phyloP scores from a whole-genome alignment of 176 grass and related monocot species.

The Carex cristatella region DNA sequence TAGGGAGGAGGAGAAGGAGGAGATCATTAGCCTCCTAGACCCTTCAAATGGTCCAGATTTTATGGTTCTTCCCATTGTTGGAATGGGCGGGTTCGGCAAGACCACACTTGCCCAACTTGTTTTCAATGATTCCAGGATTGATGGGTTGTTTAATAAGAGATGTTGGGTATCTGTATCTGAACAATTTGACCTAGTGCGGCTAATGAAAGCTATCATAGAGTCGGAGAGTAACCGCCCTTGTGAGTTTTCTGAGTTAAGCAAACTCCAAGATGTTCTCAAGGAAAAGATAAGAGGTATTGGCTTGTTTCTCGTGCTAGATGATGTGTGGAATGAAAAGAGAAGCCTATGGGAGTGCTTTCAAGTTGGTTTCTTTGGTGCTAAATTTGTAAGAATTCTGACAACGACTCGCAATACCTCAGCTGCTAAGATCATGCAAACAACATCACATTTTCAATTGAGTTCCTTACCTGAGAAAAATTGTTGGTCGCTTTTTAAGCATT shows the following conservation, averaged over 20 bases:
- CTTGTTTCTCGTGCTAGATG: too few relatives aligned
- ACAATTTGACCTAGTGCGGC: background rate
- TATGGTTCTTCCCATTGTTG: slow-evolving; percentile 20
- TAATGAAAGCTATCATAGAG: too few relatives aligned
- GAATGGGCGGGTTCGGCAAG: slow-evolving; percentile 23
- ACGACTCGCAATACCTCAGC: slow-evolving; percentile 20
- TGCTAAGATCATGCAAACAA: slow-evolving; percentile 17
- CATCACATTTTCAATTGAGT: background rate
- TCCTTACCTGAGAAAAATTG: background rate
- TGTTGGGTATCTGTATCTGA: slow-evolving; percentile 33
- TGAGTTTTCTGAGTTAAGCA: too few relatives aligned
- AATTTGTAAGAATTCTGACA: slow-evolving; percentile 6
- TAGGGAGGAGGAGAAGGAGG: background rate
- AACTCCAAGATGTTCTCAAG: too few relatives aligned
- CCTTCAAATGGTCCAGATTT: background rate
- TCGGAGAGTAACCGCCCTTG: too few relatives aligned
- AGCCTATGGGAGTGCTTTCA: too few relatives aligned
- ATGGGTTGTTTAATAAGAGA: background rate
- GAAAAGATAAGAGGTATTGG: too few relatives aligned
- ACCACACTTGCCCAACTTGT: slow-evolving; percentile 13
- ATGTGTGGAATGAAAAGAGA: too few relatives aligned
- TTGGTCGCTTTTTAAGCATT: slow-evolving; percentile 6
- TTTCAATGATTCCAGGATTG: background rate
- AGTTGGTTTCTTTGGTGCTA: too few relatives aligned
- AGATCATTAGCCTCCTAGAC: background rate